These are phyloP conservation scores for Colletotrichum nymphaeae DNA, from an alignment of 2,329 filamentous ascomycete species.

Conservation along the genomic window DNA sequence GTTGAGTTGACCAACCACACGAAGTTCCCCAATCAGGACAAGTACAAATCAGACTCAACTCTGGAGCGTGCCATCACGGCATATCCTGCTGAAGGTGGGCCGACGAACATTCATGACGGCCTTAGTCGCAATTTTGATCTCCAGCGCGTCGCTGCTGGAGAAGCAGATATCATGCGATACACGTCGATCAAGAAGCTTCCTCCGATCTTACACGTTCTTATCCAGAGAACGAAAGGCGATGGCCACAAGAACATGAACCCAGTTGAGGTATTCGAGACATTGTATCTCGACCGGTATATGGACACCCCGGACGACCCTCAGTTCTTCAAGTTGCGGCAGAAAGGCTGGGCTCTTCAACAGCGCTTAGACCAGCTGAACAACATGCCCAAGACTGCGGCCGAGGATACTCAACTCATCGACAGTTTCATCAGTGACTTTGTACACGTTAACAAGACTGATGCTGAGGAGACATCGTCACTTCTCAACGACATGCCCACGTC, in stretches of 20 bases:
- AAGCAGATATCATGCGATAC: constrained; percentile 70
- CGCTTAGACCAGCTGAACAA: constrained; percentile 64
- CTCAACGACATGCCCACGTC: constrained; percentile 16
- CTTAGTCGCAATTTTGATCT: constrained; percentile 88
- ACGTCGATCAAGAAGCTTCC: constrained; percentile 81
- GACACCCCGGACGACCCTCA: constrained; percentile 70
- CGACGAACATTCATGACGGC: constrained; percentile 81
- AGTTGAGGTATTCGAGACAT: constrained; percentile 80
- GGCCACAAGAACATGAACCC: constrained; percentile 81
- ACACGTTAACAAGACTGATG: constrained; percentile 5
- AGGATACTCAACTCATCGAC: constrained; percentile 27
- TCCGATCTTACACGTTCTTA: constrained; percentile 88
- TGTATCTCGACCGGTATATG: constrained; percentile 92
- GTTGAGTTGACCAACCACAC: constrained; percentile 71
- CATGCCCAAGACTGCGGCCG: constrained; percentile 3
- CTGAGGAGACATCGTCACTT: constrained; percentile 12
- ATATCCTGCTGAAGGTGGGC: constrained; percentile 61
- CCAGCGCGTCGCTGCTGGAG: constrained; percentile 65
- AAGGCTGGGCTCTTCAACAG: constrained; percentile 80
- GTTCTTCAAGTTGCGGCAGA: constrained; percentile 72
- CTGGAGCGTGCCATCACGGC: constrained; percentile 74
- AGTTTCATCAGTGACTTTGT: constrained; percentile 23
- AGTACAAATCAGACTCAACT: constrained; percentile 45
- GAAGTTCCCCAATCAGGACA: constrained; percentile 59
- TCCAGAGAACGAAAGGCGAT: constrained; percentile 84